Evolutionary conservation across 202 grass and related monocot species (phyloP), one percentile per base, ranked within the genome.

Genomic region (Schoenoplectus triqueter): DNA sequence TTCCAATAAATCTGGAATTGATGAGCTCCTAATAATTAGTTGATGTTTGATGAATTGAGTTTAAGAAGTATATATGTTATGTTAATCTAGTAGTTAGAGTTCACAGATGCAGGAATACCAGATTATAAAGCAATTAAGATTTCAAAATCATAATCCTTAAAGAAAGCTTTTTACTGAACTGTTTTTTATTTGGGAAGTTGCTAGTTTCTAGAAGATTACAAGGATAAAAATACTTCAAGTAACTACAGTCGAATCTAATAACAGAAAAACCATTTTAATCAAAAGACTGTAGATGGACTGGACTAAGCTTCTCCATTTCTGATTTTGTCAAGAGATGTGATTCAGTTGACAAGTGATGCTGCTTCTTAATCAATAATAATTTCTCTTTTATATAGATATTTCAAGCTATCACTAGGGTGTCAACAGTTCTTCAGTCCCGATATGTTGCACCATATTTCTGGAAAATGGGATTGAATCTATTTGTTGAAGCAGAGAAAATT

Each of bases 361-460:
- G 13, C 3, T 80, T 46, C 31, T 3, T 81, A 59, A 31, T 31
- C 31, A 55, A 71, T 20, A 63, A 21, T 87, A 31, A 31, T 31
- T 86, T 83, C 80, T 14, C 73, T 70, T 73, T 72, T 15, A 73
- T 64, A 69, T 87, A 98, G 93, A 91, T 98, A 80, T 94, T 91
- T 87, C 87, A 91, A 67, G 83, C 93, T 1, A 83, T 95, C 86
- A 90, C 89, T 67, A 89, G 93, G 64, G 93, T 95, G 80, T 91
- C 91, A 55, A 95, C 93, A 10, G 75, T 98, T 79, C 91, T 98
- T 86, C 93, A 93, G 84, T 90, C 90, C 65, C 91, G 95, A 88
- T 95, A 98, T 88, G 94, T 91, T 61, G 88, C 93, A 84, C 87
- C 90, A 66, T 92, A 88, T 78, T 98, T 98, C 88, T 98, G 95